These are phyloP conservation scores for Cetraspora pellucida DNA, from an alignment of 192 early-diverging fungal genomes.

Conservation along the genomic window DNA sequence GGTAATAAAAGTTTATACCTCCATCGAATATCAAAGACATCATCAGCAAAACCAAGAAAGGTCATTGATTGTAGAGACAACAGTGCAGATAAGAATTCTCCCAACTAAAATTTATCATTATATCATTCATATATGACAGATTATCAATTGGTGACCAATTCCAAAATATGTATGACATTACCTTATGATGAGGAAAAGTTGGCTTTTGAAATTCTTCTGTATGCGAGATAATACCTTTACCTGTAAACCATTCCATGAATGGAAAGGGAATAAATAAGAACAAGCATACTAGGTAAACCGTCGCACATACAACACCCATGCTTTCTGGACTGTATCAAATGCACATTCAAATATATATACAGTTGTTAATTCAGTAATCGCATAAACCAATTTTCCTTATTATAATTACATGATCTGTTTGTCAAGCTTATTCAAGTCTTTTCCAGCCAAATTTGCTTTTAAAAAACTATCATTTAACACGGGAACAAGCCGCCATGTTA, in stretches of 20 bases:
- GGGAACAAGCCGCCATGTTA: conserved; percentile 74
- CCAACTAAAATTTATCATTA: conserved; percentile 57
- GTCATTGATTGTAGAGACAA: conserved; percentile 95
- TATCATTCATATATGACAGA: not conserved
- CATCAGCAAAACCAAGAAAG: conserved; percentile 97
- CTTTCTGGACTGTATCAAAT: conserved; percentile 78
- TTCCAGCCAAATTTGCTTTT: conserved; percentile 74
- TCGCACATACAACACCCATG: conserved; percentile 88
- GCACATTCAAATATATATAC: not conserved
- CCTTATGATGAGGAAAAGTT: conserved; percentile 76
- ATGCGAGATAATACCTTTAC: conserved; percentile 36
- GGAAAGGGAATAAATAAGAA: conserved; percentile 95
- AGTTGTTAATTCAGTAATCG: not conserved
- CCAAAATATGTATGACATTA: conserved; percentile 32
- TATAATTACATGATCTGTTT: conserved; percentile 67
- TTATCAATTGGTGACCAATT: not conserved
- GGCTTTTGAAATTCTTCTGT: conserved; percentile 45
- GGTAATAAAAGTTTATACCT: conserved; percentile 94
- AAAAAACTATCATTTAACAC: conserved; percentile 70
- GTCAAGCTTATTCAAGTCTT: conserved; percentile 76
- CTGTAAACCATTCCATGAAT: conserved; percentile 83
- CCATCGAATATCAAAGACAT: conserved; percentile 96
- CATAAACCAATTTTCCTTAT: not conserved
- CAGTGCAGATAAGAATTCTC: conserved; percentile 88
- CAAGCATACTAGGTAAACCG: conserved; percentile 84